Percentiles rank a stretch among this genome's conserved stretches.
These are phyloP conservation scores for Cyberlindnera subsufficiens DNA, from an alignment of 805 yeast genomes.

Conservation along the genomic window DNA sequence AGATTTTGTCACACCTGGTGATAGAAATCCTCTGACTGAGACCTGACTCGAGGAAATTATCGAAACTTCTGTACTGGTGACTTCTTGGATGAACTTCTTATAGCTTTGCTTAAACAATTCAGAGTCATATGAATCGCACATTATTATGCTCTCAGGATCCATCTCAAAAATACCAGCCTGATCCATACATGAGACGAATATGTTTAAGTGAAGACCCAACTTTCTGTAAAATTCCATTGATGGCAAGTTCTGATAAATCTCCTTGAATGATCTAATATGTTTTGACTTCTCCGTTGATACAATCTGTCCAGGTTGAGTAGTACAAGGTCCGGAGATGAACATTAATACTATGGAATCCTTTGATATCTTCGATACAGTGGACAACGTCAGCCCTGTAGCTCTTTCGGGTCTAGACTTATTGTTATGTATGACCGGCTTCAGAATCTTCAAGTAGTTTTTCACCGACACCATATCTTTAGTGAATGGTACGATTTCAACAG, in stretches of 20 bases:
- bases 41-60: constrained; percentile 77
- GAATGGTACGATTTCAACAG: not conserved
- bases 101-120: constrained; percentile 89
- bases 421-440: constrained; percentile 38
- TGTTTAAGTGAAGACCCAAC: constrained; percentile 33
- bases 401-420: constrained; percentile 71
- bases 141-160: constrained; percentile 70
- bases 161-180: constrained; percentile 91
- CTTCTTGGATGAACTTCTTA: constrained; percentile 44
- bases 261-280: constrained; percentile 92
- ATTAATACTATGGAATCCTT: constrained; percentile 76
- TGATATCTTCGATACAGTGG: constrained; percentile 70
- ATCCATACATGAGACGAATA: constrained; percentile 84
- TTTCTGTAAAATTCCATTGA: constrained; percentile 71
- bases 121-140: constrained; percentile 83
- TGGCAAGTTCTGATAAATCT: constrained; percentile 80
- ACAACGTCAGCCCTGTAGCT: constrained; percentile 85
- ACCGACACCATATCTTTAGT: not conserved
- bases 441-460: not conserved
- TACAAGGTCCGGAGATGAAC: constrained; percentile 91
- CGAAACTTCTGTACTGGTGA: constrained; percentile 58
- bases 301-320: constrained; percentile 86
- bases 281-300: constrained; percentile 85
- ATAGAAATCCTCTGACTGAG: constrained; percentile 84
- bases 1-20: constrained; percentile 56